Conservation (phyloP, 108 stramenopile genomes). For the Pseudonitzschia delicatissima region DNA sequence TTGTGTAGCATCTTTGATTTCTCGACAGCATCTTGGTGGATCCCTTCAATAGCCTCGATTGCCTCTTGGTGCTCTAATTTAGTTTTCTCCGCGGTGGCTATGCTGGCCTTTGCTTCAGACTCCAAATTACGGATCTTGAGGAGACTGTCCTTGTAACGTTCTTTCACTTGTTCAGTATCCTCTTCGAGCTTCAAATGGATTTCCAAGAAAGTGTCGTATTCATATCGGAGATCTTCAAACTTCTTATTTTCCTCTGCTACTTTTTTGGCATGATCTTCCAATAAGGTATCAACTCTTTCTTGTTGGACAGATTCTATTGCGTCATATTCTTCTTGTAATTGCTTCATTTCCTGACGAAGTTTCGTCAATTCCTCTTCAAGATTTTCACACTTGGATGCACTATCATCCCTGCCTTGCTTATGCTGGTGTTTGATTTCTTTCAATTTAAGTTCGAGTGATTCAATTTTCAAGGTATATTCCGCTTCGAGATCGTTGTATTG, state of each 20-base stretch:
- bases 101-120: neutral
- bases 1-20: neutral
- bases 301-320: neutral
- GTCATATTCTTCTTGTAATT: neutral
- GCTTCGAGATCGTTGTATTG: slow-evolving; percentile 16
- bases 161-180: neutral
- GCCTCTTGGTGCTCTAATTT: neutral
- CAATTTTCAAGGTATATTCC: slow-evolving; percentile 11
- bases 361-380: no score
- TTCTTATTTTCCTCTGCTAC: neutral
- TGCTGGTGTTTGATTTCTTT: neutral
- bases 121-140: neutral
- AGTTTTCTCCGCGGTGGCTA: neutral
- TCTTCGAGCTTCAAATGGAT: slow-evolving; percentile 16
- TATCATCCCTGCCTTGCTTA: neutral
- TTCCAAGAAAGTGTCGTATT: slow-evolving; percentile 15
- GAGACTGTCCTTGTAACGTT: slow-evolving; percentile 7
- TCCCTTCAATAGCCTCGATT: neutral
- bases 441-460: neutral
- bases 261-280: neutral
- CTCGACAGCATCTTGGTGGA: neutral
- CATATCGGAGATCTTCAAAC: neutral
- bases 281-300: neutral
- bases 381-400: no score
- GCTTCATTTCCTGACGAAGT: neutral